phyloP scores from a whole-genome alignment of 1,139 yeast genomes.

The Blastobotrys illinoisensis region DNA sequence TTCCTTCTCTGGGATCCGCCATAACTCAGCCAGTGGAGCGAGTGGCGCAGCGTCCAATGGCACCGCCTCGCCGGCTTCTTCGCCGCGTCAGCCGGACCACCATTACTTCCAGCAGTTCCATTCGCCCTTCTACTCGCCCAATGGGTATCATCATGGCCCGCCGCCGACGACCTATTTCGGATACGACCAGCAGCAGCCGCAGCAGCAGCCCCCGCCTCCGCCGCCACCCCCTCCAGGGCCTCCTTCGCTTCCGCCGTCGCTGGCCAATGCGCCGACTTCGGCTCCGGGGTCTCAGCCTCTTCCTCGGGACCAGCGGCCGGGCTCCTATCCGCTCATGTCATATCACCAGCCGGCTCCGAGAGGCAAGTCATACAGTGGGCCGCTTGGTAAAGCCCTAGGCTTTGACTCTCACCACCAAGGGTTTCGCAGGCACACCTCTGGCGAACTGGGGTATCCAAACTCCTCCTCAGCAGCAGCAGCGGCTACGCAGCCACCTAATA shows the following conservation, averaged over 20 bases:
- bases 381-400: conserved; percentile 5
- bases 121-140: conserved; percentile 1
- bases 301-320: conserved; percentile 28
- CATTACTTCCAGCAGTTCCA: conserved; percentile 3
- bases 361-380: conserved; percentile 10
- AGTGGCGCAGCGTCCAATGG: not conserved
- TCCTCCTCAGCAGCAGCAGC: not conserved
- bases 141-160: not conserved
- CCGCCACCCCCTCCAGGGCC: not conserved
- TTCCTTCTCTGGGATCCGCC: not conserved
- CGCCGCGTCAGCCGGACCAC: conserved; percentile 2
- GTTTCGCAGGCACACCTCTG: conserved; percentile 26
- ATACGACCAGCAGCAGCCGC: conserved; percentile 4
- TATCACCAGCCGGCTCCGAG: conserved; percentile 6
- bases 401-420: conserved; percentile 8
- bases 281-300: conserved; percentile 15
- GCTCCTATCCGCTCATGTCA: conserved; percentile 26
- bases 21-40: not conserved
- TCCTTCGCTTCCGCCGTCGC: not conserved
- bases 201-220: conserved; percentile 4
- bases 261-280: conserved; percentile 1
- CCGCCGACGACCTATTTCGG: not conserved
- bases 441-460: conserved; percentile 15
- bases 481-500: conserved; percentile 1
- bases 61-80: not conserved